Evolutionary conservation across 2,329 filamentous ascomycete species (phyloP).

Genomic region (Balansia obtecta): DNA sequence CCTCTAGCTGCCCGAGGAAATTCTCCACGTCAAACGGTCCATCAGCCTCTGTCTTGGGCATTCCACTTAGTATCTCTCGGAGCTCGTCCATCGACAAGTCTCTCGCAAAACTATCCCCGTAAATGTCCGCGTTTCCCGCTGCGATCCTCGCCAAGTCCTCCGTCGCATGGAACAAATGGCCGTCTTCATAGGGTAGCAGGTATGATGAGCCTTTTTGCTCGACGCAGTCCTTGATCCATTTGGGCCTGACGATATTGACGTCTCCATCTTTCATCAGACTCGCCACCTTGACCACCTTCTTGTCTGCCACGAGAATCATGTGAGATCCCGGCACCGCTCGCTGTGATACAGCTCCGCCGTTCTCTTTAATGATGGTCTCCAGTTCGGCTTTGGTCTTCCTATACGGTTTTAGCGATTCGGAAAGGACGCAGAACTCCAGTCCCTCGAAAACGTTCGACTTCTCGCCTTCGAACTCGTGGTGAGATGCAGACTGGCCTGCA

Average conservation of each 20-base stretch:
- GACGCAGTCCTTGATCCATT: conserved; percentile 77
- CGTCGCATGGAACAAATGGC: conserved; percentile 61
- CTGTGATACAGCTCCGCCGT: conserved; percentile 73
- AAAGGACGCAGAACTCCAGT: conserved; percentile 72
- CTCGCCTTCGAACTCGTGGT: conserved; percentile 37
- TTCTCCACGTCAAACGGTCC: conserved; percentile 29
- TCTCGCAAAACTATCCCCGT: conserved; percentile 71
- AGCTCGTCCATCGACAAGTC: conserved; percentile 56
- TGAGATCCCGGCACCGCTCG: conserved; percentile 47
- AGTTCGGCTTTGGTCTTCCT: conserved; percentile 71
- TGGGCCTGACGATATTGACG: conserved; percentile 62
- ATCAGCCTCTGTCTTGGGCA: conserved; percentile 34
- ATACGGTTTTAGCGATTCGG: conserved; percentile 54
- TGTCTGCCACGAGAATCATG: conserved; percentile 69
- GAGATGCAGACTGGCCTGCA: conserved; percentile 48
- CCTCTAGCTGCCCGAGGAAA: conserved; percentile 43
- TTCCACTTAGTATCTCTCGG: conserved; percentile 31
- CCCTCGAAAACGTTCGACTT: conserved; percentile 59
- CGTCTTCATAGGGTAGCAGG: conserved; percentile 47
- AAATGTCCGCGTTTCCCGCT: conserved; percentile 56
- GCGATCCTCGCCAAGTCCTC: conserved; percentile 42
- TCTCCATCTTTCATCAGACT: conserved; percentile 63
- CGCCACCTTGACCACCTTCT: conserved; percentile 68
- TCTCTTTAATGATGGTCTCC: conserved; percentile 67
- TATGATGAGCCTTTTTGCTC: conserved; percentile 41